These are phyloP conservation scores for Xylariaceae sp. DNA, from an alignment of 2,329 filamentous ascomycete genomes.

Conservation along the genomic window DNA sequence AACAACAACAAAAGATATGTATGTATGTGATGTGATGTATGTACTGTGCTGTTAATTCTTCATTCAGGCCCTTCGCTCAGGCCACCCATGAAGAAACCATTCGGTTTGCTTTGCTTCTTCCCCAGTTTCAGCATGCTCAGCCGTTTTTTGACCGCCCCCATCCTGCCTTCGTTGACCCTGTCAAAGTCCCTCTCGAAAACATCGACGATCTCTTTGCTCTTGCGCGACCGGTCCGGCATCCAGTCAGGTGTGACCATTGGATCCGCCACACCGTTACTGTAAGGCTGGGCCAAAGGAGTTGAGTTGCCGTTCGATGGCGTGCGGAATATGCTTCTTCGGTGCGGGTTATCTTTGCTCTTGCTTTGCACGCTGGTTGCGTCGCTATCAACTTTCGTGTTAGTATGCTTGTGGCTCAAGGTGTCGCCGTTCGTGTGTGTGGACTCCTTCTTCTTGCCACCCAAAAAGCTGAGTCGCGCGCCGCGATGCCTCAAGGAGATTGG, in stretches of 20 bases:
- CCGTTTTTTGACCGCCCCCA: conserved; percentile 73
- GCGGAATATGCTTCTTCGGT: conserved; percentile 51
- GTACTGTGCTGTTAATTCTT: conserved; percentile 50
- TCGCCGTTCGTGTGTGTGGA: conserved; percentile 34
- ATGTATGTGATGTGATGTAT: background rate
- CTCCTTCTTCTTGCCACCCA: conserved; percentile 56
- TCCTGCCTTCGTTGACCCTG: conserved; percentile 42
- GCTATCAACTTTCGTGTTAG: conserved; percentile 35
- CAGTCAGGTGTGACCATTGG: conserved; percentile 26
- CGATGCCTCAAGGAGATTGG: conserved; percentile 56
- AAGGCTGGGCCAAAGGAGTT: conserved; percentile 19
- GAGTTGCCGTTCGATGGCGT: conserved; percentile 39
- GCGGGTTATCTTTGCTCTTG: conserved; percentile 40
- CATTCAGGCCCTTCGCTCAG: conserved; percentile 58
- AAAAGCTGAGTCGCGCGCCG: conserved; percentile 59
- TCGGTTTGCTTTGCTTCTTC: conserved; percentile 65
- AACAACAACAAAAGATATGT: background rate
- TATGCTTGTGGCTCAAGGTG: conserved; percentile 26
- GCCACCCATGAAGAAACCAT: conserved; percentile 53
- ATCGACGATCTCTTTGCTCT: conserved; percentile 36
- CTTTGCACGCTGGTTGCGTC: conserved; percentile 39
- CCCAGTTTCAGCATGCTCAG: conserved; percentile 78
- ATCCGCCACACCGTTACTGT: conserved; percentile 28
- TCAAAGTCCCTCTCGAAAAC: conserved; percentile 34
- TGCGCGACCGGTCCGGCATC: conserved; percentile 27